Base-by-base conservation (phyloP, 306 rosid genomes). In the Aeschynomene evenia region DNA sequence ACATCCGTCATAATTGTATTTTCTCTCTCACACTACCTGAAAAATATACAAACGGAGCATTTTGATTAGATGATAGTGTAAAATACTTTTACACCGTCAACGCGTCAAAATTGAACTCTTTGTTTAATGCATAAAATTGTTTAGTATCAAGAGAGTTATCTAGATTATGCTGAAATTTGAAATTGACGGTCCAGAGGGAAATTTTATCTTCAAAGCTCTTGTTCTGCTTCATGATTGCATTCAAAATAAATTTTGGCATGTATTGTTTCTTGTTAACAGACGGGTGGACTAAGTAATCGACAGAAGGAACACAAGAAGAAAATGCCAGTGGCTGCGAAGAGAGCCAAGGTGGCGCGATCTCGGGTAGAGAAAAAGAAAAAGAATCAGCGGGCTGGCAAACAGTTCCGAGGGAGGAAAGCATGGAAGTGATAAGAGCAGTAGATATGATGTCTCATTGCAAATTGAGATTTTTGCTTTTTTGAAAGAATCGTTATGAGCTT, bases 241-340 rank as follows among this genome's bases (percentile, higher is more conserved):
- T 13, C 9, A 51, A 61, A n/a, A 51, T 24, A 43, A 56, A 61
- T 61, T n/a, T 72, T 71, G 13, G 42, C 9, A 1, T 55, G 19
- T 57, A 13, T 59, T 56, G 22, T 57, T 66, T 81, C 1, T 6
- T 60, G 28, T 66, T 57, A 42, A 61, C 85, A 93, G 98, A 86
- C 90, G 57, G 98, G 98, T 48, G 97, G 96, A 53, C 65, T 79
- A 62, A 93, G 92, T 87, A 93, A 93, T 81, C 18, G 76, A 60
- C 97, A 93, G 83, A 93, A 90, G 84, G 86, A 93, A 34, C 94
- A 81, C 71, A 90, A 84, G 84, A 93, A 93, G 83, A 76, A 65
- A 1, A 87, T 91, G 94, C 98, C 94, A 0, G 28, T 83, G 24
- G 90, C 89, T 49, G 97, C 96, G 8, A 90, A 86, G 82, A 85